Percentiles rank a stretch among this genome's conserved stretches.
phyloP scores from a whole-genome alignment of 805 yeast genomes.

The Kluyveromyces starmeri region DNA sequence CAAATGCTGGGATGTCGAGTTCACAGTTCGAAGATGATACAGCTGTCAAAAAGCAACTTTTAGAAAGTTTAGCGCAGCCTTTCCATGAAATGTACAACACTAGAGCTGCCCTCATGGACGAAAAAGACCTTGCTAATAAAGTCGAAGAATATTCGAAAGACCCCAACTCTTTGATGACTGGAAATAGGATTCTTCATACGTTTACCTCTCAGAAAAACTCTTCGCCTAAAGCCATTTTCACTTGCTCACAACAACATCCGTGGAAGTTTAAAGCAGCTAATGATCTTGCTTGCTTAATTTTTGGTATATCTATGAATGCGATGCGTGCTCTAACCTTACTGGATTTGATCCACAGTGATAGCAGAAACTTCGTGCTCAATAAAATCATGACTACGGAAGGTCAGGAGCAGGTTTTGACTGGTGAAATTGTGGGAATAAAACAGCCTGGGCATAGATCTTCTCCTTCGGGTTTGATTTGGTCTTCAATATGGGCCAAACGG shows the following conservation, averaged over 20 bases:
- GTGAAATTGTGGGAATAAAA: constrained; percentile 74
- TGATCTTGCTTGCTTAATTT: constrained; percentile 79
- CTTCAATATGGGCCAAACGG: constrained; percentile 84
- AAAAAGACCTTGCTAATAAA: constrained; percentile 19
- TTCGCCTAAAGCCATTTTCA: constrained; percentile 76
- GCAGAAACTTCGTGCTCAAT: constrained; percentile 58
- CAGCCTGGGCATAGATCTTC: constrained; percentile 42
- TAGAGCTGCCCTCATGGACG: constrained; percentile 13
- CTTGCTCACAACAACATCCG: constrained; percentile 65
- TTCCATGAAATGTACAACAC: constrained; percentile 23
- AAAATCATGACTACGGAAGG: constrained; percentile 35
- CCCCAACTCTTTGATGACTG: constrained; percentile 4
- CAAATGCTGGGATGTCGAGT: constrained; percentile 7
- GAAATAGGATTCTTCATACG: constrained; percentile 46
- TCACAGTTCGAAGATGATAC: constrained; percentile 7
- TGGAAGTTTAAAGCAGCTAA: constrained; percentile 80
- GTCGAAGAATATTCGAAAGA: constrained; percentile 26
- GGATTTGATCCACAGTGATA: constrained; percentile 72
- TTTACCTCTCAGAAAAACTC: constrained; percentile 62
- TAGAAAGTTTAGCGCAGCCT: constrained; percentile 30
- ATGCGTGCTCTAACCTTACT: constrained; percentile 55
- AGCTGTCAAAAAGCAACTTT: constrained; percentile 19
- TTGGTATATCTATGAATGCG: constrained; percentile 66
- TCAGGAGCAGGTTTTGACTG: constrained; percentile 57
- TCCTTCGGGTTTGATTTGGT: constrained; percentile 52